Percentiles rank a stretch among this genome's conserved stretches.
These are phyloP conservation scores for Citrus glauca DNA, from an alignment of 345 rosid species.

Conservation along the genomic window DNA sequence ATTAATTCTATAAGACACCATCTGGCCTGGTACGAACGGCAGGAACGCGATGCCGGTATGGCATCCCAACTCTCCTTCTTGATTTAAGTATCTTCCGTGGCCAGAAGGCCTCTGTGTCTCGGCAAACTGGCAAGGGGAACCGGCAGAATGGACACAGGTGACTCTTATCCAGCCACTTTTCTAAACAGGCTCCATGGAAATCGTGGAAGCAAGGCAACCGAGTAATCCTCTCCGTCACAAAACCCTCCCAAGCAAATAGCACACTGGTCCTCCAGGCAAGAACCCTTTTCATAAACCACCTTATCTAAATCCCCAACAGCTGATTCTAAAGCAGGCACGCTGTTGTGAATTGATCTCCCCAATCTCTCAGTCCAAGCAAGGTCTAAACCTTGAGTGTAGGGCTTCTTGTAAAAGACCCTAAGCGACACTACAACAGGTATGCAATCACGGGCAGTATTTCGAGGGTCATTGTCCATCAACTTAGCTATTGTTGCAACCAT, in stretches of 20 bases:
- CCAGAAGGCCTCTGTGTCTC: neutral
- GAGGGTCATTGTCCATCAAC: neutral
- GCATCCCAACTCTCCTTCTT: no score
- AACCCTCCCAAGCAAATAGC: neutral
- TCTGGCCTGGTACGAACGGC: no score
- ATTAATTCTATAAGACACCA: no score
- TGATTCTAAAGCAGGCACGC: neutral
- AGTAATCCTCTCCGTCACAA: neutral
- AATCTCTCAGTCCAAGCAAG: neutral
- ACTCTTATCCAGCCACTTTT: neutral
- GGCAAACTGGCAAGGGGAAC: neutral
- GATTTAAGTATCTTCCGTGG: neutral
- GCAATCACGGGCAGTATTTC: neutral
- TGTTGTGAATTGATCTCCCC: neutral
- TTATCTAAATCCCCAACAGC: neutral
- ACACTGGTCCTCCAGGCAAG: neutral
- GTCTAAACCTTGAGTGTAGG: neutral
- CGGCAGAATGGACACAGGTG: constrained; percentile 8
- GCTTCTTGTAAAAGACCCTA: neutral
- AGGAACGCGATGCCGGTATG: no score
- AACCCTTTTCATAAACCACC: neutral
- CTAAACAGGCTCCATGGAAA: neutral
- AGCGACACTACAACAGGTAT: neutral
- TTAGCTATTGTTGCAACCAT: neutral
- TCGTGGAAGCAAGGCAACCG: neutral